phyloP scores from a whole-genome alignment of 176 grass and related monocot genomes.

The Calamus simplicifolius region DNA sequence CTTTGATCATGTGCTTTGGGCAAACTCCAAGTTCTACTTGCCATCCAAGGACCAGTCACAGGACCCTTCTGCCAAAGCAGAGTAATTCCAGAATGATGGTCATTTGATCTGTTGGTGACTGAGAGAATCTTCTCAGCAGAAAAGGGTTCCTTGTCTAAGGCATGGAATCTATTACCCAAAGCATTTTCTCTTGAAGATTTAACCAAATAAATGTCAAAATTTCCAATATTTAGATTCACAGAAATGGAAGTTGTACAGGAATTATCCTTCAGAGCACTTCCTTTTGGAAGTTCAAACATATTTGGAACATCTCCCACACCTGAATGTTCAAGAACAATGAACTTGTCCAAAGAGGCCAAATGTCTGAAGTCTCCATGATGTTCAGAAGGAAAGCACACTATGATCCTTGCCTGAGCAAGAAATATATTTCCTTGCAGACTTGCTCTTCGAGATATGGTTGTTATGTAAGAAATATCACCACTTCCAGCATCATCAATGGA shows the following conservation, averaged over 20 bases:
- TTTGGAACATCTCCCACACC: slow-evolving; percentile 30
- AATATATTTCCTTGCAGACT: slow-evolving; percentile 53
- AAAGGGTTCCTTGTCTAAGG: slow-evolving; percentile 42
- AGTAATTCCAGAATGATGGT: slow-evolving; percentile 39
- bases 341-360: slow-evolving; percentile 56
- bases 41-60: slow-evolving; percentile 45
- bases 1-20: slow-evolving; percentile 52
- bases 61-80: slow-evolving; percentile 52
- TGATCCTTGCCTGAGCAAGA: slow-evolving; percentile 46
- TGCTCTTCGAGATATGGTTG: slow-evolving; percentile 24
- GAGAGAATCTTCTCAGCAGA: slow-evolving; percentile 69
- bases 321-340: slow-evolving; percentile 70
- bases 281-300: slow-evolving; percentile 17
- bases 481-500: slow-evolving; percentile 23
- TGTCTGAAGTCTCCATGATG: slow-evolving; percentile 36
- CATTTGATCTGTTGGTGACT: slow-evolving; percentile 30
- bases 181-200: slow-evolving; percentile 20
- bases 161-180: slow-evolving; percentile 6
- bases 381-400: slow-evolving; percentile 72
- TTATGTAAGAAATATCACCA: slow-evolving; percentile 17
- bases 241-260: slow-evolving; percentile 37
- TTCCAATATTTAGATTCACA: slow-evolving; percentile 53
- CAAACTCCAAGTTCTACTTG: slow-evolving; percentile 66
- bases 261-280: slow-evolving; percentile 30
- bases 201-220: slow-evolving; percentile 73